Conservation (phyloP, 805 yeast genomes). For the Hanseniaspora clermontiae region DNA sequence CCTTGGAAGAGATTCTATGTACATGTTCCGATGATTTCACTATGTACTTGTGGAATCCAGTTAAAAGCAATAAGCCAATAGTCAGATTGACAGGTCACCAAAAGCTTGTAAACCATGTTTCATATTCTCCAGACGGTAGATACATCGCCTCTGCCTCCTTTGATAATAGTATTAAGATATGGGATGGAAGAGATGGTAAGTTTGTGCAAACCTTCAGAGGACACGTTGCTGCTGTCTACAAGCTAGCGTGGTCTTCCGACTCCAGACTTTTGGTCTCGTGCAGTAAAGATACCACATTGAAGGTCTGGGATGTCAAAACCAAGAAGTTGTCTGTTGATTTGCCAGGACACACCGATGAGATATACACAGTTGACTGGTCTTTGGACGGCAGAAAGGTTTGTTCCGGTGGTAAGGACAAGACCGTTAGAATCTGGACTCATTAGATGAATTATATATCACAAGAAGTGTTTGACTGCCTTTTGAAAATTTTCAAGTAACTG, state of each 20-base stretch:
- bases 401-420: slow-evolving; percentile 96
- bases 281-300: slow-evolving; percentile 89
- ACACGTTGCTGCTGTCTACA: slow-evolving; percentile 95
- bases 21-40: slow-evolving; percentile 97
- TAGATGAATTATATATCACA: not conserved
- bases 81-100: slow-evolving; percentile 97
- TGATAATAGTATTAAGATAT: slow-evolving; percentile 85
- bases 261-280: slow-evolving; percentile 82
- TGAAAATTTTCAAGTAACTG: too few relatives aligned
- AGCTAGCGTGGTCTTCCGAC: slow-evolving; percentile 95
- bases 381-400: slow-evolving; percentile 85
- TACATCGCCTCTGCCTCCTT: slow-evolving; percentile 83
- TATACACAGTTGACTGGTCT: slow-evolving; percentile 96
- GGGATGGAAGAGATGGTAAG: slow-evolving; percentile 92
- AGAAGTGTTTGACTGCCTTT: not conserved
- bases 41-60: slow-evolving; percentile 94
- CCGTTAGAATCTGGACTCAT: slow-evolving; percentile 87
- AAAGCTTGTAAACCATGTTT: slow-evolving; percentile 87
- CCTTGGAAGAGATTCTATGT: slow-evolving; percentile 72
- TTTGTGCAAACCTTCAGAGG: slow-evolving; percentile 86
- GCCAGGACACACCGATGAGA: slow-evolving; percentile 95
- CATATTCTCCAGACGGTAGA: slow-evolving; percentile 91
- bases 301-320: slow-evolving; percentile 90
- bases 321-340: slow-evolving; percentile 73
- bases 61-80: slow-evolving; percentile 65